These are phyloP conservation scores for Stephania cephalantha DNA, from an alignment of 164 flowering plant species.

Conservation along the genomic window DNA sequence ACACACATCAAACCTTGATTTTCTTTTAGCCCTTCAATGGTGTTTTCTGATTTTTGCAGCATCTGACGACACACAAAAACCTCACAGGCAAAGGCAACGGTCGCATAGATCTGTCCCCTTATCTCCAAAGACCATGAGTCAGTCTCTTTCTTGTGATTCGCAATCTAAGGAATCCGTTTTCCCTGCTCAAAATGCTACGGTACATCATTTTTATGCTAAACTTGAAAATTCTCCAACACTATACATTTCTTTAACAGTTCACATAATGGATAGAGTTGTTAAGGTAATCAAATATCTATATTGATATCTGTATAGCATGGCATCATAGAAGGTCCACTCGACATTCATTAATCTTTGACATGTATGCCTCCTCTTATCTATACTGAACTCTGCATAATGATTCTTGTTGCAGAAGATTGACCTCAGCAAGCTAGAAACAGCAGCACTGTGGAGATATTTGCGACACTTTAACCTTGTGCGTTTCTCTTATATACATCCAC, in stretches of 20 bases:
- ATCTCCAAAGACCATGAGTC: slow-evolving; percentile 62
- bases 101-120: slow-evolving; percentile 55
- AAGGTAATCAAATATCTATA: background rate
- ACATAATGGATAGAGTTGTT: background rate
- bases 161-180: slow-evolving; percentile 68
- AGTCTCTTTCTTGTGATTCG: slow-evolving; percentile 72
- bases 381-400: background rate
- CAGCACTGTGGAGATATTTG: slow-evolving; percentile 88
- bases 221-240: background rate
- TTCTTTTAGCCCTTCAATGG: slow-evolving; percentile 12
- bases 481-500: slow-evolving; percentile 1
- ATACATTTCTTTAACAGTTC: background rate
- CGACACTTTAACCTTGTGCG: slow-evolving; percentile 93
- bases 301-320: background rate
- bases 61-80: slow-evolving; percentile 84
- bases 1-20: background rate
- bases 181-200: slow-evolving; percentile 47
- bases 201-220: slow-evolving; percentile 15
- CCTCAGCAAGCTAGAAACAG: slow-evolving; percentile 80
- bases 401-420: slow-evolving; percentile 61
- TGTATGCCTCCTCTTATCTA: background rate
- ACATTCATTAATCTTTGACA: background rate
- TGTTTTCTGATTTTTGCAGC: slow-evolving; percentile 36
- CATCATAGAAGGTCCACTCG: background rate
- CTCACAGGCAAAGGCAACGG: slow-evolving; percentile 62